Conservation (phyloP, 495 filamentous ascomycete genomes). For the Copromyces sp. region DNA sequence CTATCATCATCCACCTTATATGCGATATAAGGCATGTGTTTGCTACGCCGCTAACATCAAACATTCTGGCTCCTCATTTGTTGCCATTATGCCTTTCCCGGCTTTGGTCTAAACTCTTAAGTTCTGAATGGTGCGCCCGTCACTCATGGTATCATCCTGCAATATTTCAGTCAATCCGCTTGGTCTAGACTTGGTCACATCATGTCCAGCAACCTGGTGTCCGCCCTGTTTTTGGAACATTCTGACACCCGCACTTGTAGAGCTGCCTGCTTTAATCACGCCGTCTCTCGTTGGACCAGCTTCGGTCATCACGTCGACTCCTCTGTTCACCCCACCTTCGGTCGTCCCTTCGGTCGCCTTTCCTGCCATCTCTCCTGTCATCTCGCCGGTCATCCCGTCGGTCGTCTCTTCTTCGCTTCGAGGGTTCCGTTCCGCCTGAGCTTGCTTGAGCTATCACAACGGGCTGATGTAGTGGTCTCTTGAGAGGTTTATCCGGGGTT, state of each 20-base stretch:
- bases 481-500: conserved; percentile 37
- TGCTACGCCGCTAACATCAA: conserved; percentile 11
- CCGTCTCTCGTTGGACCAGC: conserved; percentile 18
- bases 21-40: conserved; percentile 14
- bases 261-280: conserved; percentile 11
- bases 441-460: conserved; percentile 37
- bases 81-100: conserved; percentile 5
- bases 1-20: conserved; percentile 15
- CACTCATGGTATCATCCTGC: conserved; percentile 12
- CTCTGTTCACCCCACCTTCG: background rate
- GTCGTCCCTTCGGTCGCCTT: conserved; percentile 1
- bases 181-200: conserved; percentile 10
- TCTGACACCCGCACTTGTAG: background rate
- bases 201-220: conserved; percentile 4
- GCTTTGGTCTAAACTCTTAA: conserved; percentile 5
- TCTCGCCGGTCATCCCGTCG: conserved; percentile 10
- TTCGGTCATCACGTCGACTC: conserved; percentile 12
- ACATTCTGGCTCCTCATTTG: conserved; percentile 12
- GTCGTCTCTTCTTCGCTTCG: conserved; percentile 18
- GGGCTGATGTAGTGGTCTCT: conserved; percentile 45
- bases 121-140: conserved; percentile 5
- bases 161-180: conserved; percentile 3
- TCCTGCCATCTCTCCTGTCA: conserved; percentile 4
- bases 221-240: background rate
- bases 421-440: conserved; percentile 16